Conservation (phyloP, 2,329 filamentous ascomycete genomes). For the Neofusicoccum sp. region DNA sequence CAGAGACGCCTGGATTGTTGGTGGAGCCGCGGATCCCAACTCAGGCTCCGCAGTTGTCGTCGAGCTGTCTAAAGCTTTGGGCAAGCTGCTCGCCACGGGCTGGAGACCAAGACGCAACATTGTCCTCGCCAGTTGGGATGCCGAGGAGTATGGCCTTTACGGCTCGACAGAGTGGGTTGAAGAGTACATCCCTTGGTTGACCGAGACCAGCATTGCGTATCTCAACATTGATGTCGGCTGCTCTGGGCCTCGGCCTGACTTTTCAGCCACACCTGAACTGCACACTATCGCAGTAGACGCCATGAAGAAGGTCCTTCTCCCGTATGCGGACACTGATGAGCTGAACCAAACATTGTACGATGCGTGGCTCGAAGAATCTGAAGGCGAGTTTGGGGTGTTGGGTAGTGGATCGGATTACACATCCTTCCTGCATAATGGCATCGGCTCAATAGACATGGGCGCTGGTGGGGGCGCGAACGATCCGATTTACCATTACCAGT, state of each 20-base stretch:
- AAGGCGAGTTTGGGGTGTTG: slow-evolving; percentile 45
- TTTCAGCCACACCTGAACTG: slow-evolving; percentile 45
- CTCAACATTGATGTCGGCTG: slow-evolving; percentile 56
- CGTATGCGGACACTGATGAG: slow-evolving; percentile 36
- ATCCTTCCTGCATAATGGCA: slow-evolving; percentile 50
- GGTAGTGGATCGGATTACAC: slow-evolving; percentile 53
- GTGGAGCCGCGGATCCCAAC: slow-evolving; percentile 57
- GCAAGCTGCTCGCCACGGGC: slow-evolving; percentile 49
- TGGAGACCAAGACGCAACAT: slow-evolving; percentile 58
- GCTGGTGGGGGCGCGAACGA: slow-evolving; percentile 40
- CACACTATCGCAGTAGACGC: slow-evolving; percentile 38
- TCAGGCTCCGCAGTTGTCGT: slow-evolving; percentile 54
- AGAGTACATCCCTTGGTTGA: slow-evolving; percentile 53
- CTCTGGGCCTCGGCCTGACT: slow-evolving; percentile 44
- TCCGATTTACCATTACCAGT: slow-evolving; percentile 44
- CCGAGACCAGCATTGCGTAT: slow-evolving; percentile 48
- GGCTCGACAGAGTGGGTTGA: slow-evolving; percentile 54
- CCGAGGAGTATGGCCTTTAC: slow-evolving; percentile 43
- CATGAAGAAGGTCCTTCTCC: slow-evolving; percentile 48
- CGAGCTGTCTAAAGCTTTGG: slow-evolving; percentile 54
- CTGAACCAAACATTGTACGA: slow-evolving; percentile 48
- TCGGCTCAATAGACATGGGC: slow-evolving; percentile 47
- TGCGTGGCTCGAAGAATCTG: slow-evolving; percentile 41
- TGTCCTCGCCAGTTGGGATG: slow-evolving; percentile 48
- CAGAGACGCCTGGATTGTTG: slow-evolving; percentile 58